These are phyloP conservation scores for Pulveroboletus sp. DNA, from an alignment of 768 basidiomycete genomes.

Conservation along the genomic window DNA sequence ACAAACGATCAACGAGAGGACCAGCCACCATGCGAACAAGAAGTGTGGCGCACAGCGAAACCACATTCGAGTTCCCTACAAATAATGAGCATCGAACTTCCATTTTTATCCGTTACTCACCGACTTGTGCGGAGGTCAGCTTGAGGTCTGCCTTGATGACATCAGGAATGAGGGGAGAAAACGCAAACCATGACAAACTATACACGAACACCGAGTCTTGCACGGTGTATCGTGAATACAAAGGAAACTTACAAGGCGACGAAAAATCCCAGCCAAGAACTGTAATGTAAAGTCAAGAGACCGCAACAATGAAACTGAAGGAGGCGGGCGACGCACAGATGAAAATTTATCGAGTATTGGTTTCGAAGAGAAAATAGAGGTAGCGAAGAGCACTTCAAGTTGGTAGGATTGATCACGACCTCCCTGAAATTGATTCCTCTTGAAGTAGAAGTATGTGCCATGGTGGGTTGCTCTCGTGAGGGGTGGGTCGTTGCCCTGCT, in stretches of 20 bases:
- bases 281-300: conserved; percentile 13
- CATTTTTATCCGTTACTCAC: conserved; percentile 13
- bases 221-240: not conserved
- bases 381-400: conserved; percentile 50
- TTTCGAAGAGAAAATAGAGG: conserved; percentile 48
- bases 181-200: conserved; percentile 53
- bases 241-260: conserved; percentile 39
- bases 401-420: conserved; percentile 43
- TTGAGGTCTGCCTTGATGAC: conserved; percentile 53
- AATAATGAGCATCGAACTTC: not conserved
- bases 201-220: not conserved
- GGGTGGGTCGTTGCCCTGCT: not conserved
- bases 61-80: conserved; percentile 47
- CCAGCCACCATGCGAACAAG: conserved; percentile 47
- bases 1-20: conserved; percentile 45
- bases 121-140: conserved; percentile 45
- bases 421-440: conserved; percentile 8
- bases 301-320: not conserved
- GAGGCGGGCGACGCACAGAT: conserved; percentile 35
- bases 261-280: conserved; percentile 44
- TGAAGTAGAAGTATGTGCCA: conserved; percentile 3
- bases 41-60: conserved; percentile 47
- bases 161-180: conserved; percentile 57
- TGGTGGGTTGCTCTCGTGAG: not conserved
- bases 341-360: conserved; percentile 49